Evolutionary conservation across 768 basidiomycete species (phyloP).

Genomic region (Phaffia australis): DNA sequence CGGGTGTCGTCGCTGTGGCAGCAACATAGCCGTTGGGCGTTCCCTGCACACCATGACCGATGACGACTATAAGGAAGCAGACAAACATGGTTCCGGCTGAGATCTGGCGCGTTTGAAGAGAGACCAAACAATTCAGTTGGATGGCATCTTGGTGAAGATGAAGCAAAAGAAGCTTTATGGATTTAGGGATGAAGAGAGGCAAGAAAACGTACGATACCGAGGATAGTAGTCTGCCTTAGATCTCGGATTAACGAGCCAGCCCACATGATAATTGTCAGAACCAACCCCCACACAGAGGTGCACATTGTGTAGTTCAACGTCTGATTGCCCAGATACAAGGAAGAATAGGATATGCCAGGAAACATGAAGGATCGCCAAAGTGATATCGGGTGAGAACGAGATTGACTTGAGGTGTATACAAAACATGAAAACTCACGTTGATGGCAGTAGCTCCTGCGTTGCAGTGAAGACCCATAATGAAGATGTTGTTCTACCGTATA

Average conservation of each 20-base stretch:
- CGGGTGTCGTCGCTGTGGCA: conserved; percentile 15
- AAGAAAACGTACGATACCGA: conserved; percentile 21
- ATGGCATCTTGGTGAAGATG: conserved; percentile 18
- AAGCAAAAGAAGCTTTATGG: too few relatives aligned
- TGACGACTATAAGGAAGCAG: conserved; percentile 29
- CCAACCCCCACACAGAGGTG: conserved; percentile 27
- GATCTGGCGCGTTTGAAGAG: neutral
- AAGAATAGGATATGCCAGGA: neutral
- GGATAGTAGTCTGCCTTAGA: conserved; percentile 25
- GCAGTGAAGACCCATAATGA: conserved; percentile 29
- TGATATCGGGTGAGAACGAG: neutral
- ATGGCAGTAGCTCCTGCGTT: conserved; percentile 29
- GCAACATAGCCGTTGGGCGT: conserved; percentile 29
- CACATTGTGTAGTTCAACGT: conserved; percentile 28
- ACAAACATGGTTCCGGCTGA: conserved; percentile 25
- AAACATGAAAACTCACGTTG: neutral
- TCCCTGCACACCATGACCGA: conserved; percentile 29
- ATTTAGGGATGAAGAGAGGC: too few relatives aligned
- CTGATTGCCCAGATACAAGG: neutral
- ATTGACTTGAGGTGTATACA: too few relatives aligned
- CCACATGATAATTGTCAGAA: conserved; percentile 26
- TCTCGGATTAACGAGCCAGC: conserved; percentile 27
- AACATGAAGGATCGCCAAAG: neutral
- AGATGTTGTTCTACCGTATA: too few relatives aligned
- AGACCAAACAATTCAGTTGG: neutral